A percentile compares a stretch with the other conserved stretches of the same genome.
Conservation (phyloP, 306 rosid genomes). For the Prunus mira region DNA sequence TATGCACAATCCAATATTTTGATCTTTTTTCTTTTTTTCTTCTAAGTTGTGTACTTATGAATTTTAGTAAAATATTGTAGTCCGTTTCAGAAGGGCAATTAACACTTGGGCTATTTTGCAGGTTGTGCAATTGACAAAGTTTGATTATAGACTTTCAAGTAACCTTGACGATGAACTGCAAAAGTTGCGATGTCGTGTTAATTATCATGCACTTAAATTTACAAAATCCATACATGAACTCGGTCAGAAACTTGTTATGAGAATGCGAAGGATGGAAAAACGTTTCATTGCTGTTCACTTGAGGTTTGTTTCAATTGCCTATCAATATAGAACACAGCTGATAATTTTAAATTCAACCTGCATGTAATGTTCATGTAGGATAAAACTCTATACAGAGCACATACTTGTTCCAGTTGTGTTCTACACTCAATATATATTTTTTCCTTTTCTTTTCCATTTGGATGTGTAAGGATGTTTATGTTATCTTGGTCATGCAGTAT, state of each 20-base stretch:
- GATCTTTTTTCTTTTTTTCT: neutral
- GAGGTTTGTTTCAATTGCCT: constrained; percentile 53
- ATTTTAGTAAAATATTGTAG: neutral
- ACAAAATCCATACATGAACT: constrained; percentile 79
- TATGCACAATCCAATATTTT: neutral
- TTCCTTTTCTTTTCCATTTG: neutral
- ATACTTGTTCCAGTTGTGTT: neutral
- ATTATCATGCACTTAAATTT: constrained; percentile 88
- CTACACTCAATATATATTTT: neutral
- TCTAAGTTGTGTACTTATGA: neutral
- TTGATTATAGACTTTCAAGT: constrained; percentile 94
- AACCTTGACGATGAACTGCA: constrained; percentile 84
- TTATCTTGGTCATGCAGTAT: neutral
- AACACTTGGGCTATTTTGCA: constrained; percentile 34
- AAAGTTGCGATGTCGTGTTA: constrained; percentile 90
- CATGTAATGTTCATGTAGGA: constrained; percentile 10
- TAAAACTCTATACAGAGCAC: constrained; percentile 9
- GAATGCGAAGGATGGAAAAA: constrained; percentile 73
- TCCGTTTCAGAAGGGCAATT: constrained; percentile 11
- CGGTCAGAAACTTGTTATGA: constrained; percentile 68
- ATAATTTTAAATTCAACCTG: constrained; percentile 20
- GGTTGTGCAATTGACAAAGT: constrained; percentile 95
- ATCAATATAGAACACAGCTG: neutral
- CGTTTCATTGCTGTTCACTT: constrained; percentile 89
- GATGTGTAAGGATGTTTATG: neutral